These are phyloP conservation scores for Exophiala calicioides DNA, from an alignment of 2,329 filamentous ascomycete species.

Conservation along the genomic window DNA sequence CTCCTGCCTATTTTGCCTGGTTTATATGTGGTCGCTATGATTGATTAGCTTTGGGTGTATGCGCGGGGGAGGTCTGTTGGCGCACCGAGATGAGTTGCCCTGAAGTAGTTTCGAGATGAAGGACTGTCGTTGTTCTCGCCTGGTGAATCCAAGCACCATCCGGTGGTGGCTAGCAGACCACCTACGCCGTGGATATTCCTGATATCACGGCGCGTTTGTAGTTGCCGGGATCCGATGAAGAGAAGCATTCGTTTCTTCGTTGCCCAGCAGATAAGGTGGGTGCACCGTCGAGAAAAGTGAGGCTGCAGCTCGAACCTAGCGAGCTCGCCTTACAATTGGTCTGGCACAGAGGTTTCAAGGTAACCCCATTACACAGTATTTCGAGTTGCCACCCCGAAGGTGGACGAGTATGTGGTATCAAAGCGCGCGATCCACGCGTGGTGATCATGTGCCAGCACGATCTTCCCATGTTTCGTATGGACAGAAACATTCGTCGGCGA, in stretches of 20 bases:
- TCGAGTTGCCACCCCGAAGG: conserved; percentile 6
- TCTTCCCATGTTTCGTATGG: conserved; percentile 2
- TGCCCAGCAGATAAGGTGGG: background rate
- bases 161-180: background rate
- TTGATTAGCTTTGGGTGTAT: no score
- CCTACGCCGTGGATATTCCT: background rate
- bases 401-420: background rate
- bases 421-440: background rate
- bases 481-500: background rate
- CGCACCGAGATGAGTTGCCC: no score
- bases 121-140: no score
- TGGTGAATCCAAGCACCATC: no score
- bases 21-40: no score
- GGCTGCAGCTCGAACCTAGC: conserved; percentile 10
- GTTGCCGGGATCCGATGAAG: background rate
- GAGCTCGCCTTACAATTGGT: conserved; percentile 10
- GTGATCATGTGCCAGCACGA: conserved; percentile 15
- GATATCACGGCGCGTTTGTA: background rate
- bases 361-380: background rate
- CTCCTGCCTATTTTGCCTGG: no score
- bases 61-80: no score
- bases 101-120: no score
- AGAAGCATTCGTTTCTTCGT: background rate
- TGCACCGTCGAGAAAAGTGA: conserved; percentile 2
- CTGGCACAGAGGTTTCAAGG: conserved; percentile 2